phyloP scores from a whole-genome alignment of 2,329 filamentous ascomycete species.

The Trichoderma guizhouense region DNA sequence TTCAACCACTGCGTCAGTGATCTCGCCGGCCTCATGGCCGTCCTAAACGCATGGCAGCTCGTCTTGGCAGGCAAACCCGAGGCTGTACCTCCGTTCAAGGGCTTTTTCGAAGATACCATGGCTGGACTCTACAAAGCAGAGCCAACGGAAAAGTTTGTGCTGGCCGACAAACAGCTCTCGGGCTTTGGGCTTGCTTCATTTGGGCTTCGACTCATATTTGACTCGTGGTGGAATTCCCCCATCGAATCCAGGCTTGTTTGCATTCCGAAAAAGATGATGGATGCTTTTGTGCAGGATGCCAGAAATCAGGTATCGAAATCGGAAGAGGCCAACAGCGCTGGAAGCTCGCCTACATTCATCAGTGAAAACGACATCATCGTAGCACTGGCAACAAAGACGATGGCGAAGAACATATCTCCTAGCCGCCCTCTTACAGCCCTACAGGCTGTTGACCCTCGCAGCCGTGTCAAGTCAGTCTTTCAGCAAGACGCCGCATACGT shows the following conservation, averaged over 20 bases:
- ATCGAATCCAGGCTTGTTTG: neutral
- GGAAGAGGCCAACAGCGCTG: neutral
- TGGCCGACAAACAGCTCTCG: neutral
- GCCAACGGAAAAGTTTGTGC: neutral
- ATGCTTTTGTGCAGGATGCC: neutral
- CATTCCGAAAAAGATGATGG: conserved; percentile 5
- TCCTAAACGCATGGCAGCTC: conserved; percentile 6
- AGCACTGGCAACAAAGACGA: neutral
- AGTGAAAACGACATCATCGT: conserved; percentile 7
- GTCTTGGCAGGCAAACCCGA: conserved; percentile 2
- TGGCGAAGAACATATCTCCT: neutral
- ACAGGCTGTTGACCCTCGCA: conserved; percentile 1
- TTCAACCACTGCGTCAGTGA: neutral
- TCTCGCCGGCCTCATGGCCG: neutral
- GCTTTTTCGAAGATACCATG: neutral
- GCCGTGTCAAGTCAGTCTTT: neutral
- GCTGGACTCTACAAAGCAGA: neutral
- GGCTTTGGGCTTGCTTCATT: neutral
- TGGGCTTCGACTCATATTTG: neutral
- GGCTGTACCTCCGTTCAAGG: conserved; percentile 7
- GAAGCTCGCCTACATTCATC: neutral
- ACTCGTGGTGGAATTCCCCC: neutral
- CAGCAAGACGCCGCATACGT: neutral
- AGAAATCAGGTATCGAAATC: neutral
- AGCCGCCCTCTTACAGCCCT: neutral